Percentiles rank a stretch among this genome's conserved stretches.
phyloP scores from a whole-genome alignment of 2,329 filamentous ascomycete genomes.

The Neofusicoccum cordaticola region DNA sequence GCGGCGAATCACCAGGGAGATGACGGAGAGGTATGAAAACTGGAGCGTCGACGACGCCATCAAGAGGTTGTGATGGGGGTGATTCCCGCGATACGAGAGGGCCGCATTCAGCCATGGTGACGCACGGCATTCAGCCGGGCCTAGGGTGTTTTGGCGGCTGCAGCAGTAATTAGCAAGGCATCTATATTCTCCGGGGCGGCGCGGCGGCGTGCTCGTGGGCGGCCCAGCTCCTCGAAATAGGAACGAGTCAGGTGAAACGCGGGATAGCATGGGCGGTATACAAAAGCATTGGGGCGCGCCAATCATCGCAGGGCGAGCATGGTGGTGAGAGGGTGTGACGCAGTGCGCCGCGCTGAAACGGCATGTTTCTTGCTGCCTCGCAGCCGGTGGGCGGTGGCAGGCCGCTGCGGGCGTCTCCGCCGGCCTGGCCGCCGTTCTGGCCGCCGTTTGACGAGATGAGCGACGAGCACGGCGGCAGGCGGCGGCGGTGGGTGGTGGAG shows the following conservation, averaged over 20 bases:
- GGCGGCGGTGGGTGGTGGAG: background rate
- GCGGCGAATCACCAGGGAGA: conserved; percentile 41
- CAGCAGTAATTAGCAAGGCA: conserved; percentile 1
- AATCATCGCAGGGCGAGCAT: background rate
- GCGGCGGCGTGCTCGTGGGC: background rate
- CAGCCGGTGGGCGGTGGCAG: background rate
- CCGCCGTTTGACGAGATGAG: conserved; percentile 5
- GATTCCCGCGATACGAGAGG: background rate
- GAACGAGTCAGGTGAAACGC: conserved; percentile 7
- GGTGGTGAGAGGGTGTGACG: conserved; percentile 4
- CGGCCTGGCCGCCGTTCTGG: background rate
- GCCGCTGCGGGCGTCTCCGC: too few relatives aligned
- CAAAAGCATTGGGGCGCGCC: conserved; percentile 7
- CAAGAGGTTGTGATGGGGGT: conserved; percentile 6
- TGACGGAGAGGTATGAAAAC: conserved; percentile 42
- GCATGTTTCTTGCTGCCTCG: conserved; percentile 17
- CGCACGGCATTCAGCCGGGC: background rate
- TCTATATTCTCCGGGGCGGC: background rate
- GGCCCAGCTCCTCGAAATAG: background rate
- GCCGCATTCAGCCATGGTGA: background rate
- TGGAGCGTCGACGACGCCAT: conserved; percentile 28
- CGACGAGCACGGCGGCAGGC: background rate
- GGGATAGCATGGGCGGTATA: background rate
- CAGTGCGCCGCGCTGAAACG: conserved; percentile 2
- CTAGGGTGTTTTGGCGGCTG: background rate